Percentiles rank a stretch among this genome's conserved stretches.
These are phyloP conservation scores for Bretschneidera sinensis DNA, from an alignment of 345 rosid species.

Conservation along the genomic window DNA sequence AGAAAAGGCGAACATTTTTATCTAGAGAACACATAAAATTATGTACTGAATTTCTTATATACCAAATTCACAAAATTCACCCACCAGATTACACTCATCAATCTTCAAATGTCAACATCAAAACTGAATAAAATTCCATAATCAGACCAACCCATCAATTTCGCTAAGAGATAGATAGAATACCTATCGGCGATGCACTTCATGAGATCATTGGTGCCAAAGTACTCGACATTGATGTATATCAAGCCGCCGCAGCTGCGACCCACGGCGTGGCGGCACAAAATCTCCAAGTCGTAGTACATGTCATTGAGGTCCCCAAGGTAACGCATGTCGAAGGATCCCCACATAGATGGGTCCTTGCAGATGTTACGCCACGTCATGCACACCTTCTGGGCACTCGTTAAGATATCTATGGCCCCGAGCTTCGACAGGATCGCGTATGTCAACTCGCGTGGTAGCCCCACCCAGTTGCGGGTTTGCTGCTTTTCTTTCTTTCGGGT, in stretches of 20 bases:
- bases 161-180: no score
- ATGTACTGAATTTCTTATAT: no score
- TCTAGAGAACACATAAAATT: no score
- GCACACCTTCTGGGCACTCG: slow-evolving; percentile 47
- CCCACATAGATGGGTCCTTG: slow-evolving; percentile 49
- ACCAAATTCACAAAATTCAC: no score
- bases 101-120: no score
- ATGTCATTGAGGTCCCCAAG: background rate
- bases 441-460: slow-evolving; percentile 44
- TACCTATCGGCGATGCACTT: slow-evolving; percentile 43
- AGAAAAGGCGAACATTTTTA: no score
- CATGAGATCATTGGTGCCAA: slow-evolving; percentile 43
- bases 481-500: background rate
- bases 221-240: slow-evolving; percentile 32
- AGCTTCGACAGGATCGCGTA: slow-evolving; percentile 38
- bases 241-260: slow-evolving; percentile 47
- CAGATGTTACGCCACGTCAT: slow-evolving; percentile 45
- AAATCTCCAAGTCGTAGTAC: slow-evolving; percentile 11
- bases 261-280: slow-evolving; percentile 50
- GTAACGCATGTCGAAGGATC: slow-evolving; percentile 34
- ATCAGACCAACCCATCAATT: no score
- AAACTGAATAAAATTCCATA: no score
- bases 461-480: slow-evolving; percentile 37
- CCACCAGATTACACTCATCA: no score
- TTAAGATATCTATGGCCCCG: slow-evolving; percentile 36